phyloP scores from a whole-genome alignment of 441 rosid species.

The Dalechampia spathulata region DNA sequence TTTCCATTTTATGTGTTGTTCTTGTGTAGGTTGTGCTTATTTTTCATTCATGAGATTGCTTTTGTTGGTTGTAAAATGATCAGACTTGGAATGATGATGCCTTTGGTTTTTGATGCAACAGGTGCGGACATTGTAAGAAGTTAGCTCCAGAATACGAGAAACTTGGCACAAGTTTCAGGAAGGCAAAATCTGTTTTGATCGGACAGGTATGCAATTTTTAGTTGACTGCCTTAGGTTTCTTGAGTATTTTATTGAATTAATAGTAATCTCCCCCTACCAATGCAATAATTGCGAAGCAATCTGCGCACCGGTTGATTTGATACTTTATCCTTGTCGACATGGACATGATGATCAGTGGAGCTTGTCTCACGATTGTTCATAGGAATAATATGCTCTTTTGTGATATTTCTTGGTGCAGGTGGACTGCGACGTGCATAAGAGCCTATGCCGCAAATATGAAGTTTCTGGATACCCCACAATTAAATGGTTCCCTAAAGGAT shows the following conservation, averaged over 20 bases:
- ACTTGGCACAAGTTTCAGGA: slow-evolving; percentile 87
- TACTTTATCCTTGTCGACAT: too few species aligned
- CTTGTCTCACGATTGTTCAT: not conserved
- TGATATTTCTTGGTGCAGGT: slow-evolving; percentile 31
- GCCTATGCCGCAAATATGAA: slow-evolving; percentile 71
- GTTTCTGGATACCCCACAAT: slow-evolving; percentile 86
- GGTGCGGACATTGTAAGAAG: slow-evolving; percentile 97
- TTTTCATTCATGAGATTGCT: too few species aligned
- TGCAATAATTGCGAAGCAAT: too few species aligned
- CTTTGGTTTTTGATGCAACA: slow-evolving; percentile 11
- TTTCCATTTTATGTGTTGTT: too few species aligned
- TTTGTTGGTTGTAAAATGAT: too few species aligned
- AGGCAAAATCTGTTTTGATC: slow-evolving; percentile 71
- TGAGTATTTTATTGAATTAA: too few species aligned
- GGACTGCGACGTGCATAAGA: slow-evolving; percentile 88
- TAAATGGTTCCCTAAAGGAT: slow-evolving; percentile 91
- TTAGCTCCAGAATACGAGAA: slow-evolving; percentile 90
- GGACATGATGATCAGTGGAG: too few species aligned
- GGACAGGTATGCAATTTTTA: slow-evolving; percentile 52
- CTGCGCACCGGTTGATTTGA: too few species aligned
- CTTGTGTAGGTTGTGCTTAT: too few species aligned
- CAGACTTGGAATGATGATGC: not conserved
- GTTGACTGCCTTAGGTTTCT: too few species aligned
- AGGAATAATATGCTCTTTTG: too few species aligned
- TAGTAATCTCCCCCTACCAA: too few species aligned